Percentiles rank a stretch among this genome's conserved stretches.
Evolutionary conservation across 805 yeast species (phyloP).

Genomic region (Schizosaccharomyces octosporus): DNA sequence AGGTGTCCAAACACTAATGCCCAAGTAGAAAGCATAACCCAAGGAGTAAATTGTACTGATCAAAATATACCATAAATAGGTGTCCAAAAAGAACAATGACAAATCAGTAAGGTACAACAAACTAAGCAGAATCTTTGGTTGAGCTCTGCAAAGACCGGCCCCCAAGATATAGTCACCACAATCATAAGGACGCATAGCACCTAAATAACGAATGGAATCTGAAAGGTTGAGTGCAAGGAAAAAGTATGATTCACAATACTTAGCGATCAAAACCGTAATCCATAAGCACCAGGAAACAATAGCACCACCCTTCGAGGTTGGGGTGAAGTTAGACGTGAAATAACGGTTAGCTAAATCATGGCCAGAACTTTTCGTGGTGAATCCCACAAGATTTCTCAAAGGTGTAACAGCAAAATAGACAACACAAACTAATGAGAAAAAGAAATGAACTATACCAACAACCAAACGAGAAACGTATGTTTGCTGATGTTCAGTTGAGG

Average conservation of each 20-base stretch:
- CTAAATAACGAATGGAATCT: constrained; percentile 81
- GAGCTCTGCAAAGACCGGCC: constrained; percentile 57
- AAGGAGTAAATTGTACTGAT: constrained; percentile 86
- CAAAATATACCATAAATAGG: constrained; percentile 95
- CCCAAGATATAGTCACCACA: constrained; percentile 87
- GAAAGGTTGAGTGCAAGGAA: constrained; percentile 69
- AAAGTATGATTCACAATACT: constrained; percentile 72
- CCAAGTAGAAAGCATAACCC: constrained; percentile 96
- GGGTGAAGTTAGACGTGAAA: constrained; percentile 75
- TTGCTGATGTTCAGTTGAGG: constrained; percentile 34
- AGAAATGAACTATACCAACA: constrained; percentile 72
- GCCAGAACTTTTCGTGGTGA: constrained; percentile 67
- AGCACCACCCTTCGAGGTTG: constrained; percentile 69
- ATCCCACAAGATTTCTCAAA: constrained; percentile 83
- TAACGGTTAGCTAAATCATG: constrained; percentile 80
- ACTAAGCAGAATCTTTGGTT: constrained; percentile 72
- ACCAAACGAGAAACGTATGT: constrained; percentile 45
- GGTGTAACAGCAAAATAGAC: constrained; percentile 86
- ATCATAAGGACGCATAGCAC: constrained; percentile 57
- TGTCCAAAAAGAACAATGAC: constrained; percentile 90
- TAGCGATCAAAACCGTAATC: constrained; percentile 72
- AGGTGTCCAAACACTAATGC: constrained; percentile 95
- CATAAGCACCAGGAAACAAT: constrained; percentile 88
- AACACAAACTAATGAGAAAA: constrained; percentile 63
- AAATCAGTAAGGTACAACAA: constrained; percentile 82